Evolutionary conservation across 2,329 filamentous ascomycete species (phyloP), one percentile per base, ranked within the genome.

Genomic region (Penicillium sp.): DNA sequence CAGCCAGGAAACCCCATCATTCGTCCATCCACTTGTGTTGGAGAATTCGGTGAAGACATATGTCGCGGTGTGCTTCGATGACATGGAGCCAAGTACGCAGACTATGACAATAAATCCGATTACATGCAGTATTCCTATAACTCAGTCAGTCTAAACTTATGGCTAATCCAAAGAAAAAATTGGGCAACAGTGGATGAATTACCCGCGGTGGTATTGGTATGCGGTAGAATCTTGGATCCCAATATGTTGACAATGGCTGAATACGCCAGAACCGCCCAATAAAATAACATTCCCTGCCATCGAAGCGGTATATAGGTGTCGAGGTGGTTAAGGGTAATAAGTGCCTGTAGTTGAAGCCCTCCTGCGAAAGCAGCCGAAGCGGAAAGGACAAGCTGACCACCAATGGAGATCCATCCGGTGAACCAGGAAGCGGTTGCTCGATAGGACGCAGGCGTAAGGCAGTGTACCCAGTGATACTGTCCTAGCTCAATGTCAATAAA

Each of bases 381-480:
- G n/a, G 77, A 76, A 2, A 80, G 58, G 1, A 80, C 72, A 3
- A 77, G 70, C 42, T 79, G 77, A 0, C 78, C 79, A 13, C 77
- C 78, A 21, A 80, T 71, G 1, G 74, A 77, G 29, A 80, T 76
- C 75, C 77, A 79, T 58, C 74, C 74, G 1, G 73, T 76, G 44
- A 75, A 70, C 72, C 74, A 79, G 1, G 75, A 71, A 2, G 74
- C 71, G 3, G 71, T 61, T 4, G 70, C 66, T 49, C 68, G 69
- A 11, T 70, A 69, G 1, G 67, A 68, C 3, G 56, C 44, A 7
- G 75, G 70, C 7, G 69, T 65, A 24, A 79, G 66, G 4, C 71
- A 73, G 0, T 76, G 71, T 5, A 79, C 75, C 77, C 77, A 79
- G 61, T 79, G 75, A 39, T 79, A 79, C 64, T 79, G 77, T 8